Base-by-base conservation (phyloP, 768 basidiomycete species). In the Russula emetica region DNA sequence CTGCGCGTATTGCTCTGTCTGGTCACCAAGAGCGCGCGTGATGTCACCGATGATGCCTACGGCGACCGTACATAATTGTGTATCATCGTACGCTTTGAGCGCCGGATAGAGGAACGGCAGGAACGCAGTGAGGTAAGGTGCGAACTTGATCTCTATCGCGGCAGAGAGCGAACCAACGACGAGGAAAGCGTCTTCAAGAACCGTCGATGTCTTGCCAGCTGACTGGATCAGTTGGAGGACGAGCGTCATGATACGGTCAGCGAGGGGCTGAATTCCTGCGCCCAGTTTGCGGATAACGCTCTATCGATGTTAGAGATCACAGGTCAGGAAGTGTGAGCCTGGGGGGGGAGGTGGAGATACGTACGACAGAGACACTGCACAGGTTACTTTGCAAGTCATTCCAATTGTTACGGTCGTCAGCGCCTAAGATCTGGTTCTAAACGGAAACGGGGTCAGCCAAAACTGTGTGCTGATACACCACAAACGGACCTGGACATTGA, bases 341-440 rank as follows among this genome's bases (percentile, higher is more conserved):
- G 34, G 32, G 7, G 8, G 8, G 47, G 7, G 47, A 52, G 16
- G 11, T 20, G 8, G 40, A 24, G 20, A 42, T 38, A 78, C 90
- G 72, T 71, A 93, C 92, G 60, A 92, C 90, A 58, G 92, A 80
- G 53, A 97, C 90, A 68, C 88, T 86, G 74, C 94, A 97, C 69
- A 98, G 82, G 77, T 96, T 97, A 76, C 92, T 88, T 74, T 97
- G 95, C 28, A 99, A 81, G 73, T 99, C 96, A 72, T 97, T 97
- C 94, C 96, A 97, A 78, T 97, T 99, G 76, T 94, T 95, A 66
- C 92, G 87, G 72, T 99, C 97, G 75, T 99, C 97, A 20, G 87
- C 80, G 50, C 97, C 97, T 44, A 99, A 79, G 62, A 98, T 89
- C 77, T 98, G 95, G 74, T 90, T 92, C 85, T 95, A 70, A 16